Base-by-base conservation (phyloP, 2,329 filamentous ascomycete genomes). In the Bipolaris zeicola region DNA sequence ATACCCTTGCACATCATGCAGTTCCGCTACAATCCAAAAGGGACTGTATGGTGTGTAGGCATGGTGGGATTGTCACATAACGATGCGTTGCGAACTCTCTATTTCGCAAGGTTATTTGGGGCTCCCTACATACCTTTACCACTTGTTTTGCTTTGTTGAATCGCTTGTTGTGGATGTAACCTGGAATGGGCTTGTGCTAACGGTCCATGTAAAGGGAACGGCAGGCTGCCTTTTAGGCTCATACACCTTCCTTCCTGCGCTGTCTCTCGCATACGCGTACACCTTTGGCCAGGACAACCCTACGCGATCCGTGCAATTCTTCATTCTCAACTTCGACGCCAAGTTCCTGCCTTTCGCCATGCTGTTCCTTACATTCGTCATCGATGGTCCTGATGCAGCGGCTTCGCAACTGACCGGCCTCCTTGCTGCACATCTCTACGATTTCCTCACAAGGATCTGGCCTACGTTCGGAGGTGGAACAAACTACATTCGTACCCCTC, bases 361-460 rank as follows among this genome's bases (percentile, higher is more conserved):
- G 83, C 84, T 98, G 42, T 76, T 87, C 14, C 79, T 92, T 67
- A 89, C 89, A 10, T 82, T 96, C 20, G 79, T 98, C 50, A 85
- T 90, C 71, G 81, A 78, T 5, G 88, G 88, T 10, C 81, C 82
- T 34, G 64, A 75, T 3, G 78, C 77, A 16, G 83, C 90, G 10
- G 71, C 90, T 53, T 69, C 87, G 3, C 87, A 96, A 70, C 76
- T 86, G 4, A 90, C 86, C 33, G 95, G 95, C n/a, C 82, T 99
- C 10, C 63, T 96, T 41, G 91, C 93, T 11, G 93, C 93, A 4
- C 95, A 99, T 74, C 70, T 95, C 18, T 96, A 92, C 77, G 91
- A 98, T 73, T 99, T 98, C 71, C 76, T 97, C 47, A 92, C 90
- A 2, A 85, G 91, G 46, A 83, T 97, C 39, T 98, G 92, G 82